Base-by-base conservation (phyloP, 2,329 filamentous ascomycete species). In the Ceratocystis huliohia region DNA sequence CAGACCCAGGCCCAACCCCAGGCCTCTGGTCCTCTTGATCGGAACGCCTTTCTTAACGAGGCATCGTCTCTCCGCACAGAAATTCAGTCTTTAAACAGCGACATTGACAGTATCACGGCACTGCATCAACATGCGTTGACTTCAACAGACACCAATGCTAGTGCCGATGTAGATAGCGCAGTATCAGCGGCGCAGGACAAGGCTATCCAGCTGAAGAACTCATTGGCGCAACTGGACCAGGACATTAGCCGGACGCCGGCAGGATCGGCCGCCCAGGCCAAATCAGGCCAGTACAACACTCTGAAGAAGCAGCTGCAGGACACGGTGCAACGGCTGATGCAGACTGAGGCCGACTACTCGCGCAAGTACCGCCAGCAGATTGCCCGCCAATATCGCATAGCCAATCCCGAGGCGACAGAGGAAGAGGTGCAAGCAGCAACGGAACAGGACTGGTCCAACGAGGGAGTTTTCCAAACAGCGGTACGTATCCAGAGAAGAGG, bases 401-500 rank as follows among this genome's bases (percentile, higher is more conserved):
- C 91, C 70, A 90, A 91, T 74, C 89, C 89, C 64, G 86, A 91
- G 57, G 89, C 89, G n/a, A 82, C 82, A 62, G 88, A 91, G 68
- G 78, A 82, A 1, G 87, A 93, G 75, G 85, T 92, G 2, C 78
- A 81, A 62, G 79, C 89, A 74, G 88, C 88, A 2, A 79, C 84
- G 28, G 80, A 89, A 70, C 79, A 84, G 65, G 86, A 91, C 73
- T 89, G 88, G 86, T 84, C 86, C 65, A 83, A 88, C 68, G 87
- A 92, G 77, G 87, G 88, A 72, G 86, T 94, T 66, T 94, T 93
- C 78, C 87, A 91, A 76, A 87, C 85, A 67, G 89, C 89, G 68
- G 89, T 93, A 81, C 75, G 85, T 81, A 64, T 30, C 20, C n/a
- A 10, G 48, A n/a, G 48, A 28, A 33, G 22, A n/a, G 10, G 15